These are phyloP conservation scores for Peziza echinospora DNA, from an alignment of 495 filamentous ascomycete genomes.

Conservation along the genomic window DNA sequence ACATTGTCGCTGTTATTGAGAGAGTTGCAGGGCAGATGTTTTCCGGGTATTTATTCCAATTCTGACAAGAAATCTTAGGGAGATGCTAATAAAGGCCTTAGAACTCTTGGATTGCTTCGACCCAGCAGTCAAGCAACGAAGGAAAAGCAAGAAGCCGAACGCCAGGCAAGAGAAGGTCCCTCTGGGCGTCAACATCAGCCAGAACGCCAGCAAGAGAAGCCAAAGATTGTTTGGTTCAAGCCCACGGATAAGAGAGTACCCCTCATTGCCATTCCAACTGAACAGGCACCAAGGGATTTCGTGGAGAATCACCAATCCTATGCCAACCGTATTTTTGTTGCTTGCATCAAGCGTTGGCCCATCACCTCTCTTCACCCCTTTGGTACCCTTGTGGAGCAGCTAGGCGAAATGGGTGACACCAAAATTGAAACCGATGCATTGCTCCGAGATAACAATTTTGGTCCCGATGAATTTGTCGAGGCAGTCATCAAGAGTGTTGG, in stretches of 20 bases:
- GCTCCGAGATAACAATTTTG: constrained; percentile 94
- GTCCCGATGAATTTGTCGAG: constrained; percentile 90
- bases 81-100: constrained; percentile 11
- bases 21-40: constrained; percentile 97
- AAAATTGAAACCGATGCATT: constrained; percentile 95
- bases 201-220: constrained; percentile 79
- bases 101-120: constrained; percentile 70
- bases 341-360: constrained; percentile 97
- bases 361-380: constrained; percentile 99
- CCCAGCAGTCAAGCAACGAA: constrained; percentile 98
- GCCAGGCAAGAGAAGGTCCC: constrained; percentile 68
- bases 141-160: constrained; percentile 97
- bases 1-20: constrained; percentile 92
- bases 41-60: constrained; percentile 37
- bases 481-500: constrained; percentile 84
- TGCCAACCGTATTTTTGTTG: constrained; percentile 90
- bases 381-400: constrained; percentile 87
- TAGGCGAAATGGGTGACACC: constrained; percentile 90
- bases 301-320: constrained; percentile 97
- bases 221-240: constrained; percentile 99
- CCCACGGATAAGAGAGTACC: constrained; percentile 97
- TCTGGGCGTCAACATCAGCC: constrained; percentile 49
- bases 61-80: background rate
- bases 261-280: constrained; percentile 90
- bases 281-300: constrained; percentile 92